A percentile compares a stretch with the other conserved stretches of the same genome.
phyloP scores from a whole-genome alignment of 345 rosid species.

The Linum tenue region DNA sequence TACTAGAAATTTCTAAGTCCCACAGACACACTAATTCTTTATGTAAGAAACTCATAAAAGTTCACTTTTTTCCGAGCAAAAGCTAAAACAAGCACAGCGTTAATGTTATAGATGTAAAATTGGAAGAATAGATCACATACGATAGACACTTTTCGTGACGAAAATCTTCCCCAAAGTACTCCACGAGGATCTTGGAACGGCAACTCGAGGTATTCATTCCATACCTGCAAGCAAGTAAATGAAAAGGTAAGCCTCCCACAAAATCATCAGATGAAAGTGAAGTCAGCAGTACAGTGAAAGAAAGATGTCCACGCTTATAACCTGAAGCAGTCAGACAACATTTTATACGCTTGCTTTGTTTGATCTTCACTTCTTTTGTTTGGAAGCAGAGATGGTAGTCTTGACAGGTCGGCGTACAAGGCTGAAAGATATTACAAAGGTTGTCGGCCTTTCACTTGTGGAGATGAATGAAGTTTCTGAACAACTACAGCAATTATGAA shows the following conservation, averaged over 20 bases:
- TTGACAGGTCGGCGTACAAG: slow-evolving; percentile 61
- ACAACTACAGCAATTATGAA: neutral
- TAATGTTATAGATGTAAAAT: neutral
- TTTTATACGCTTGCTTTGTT: slow-evolving; percentile 55
- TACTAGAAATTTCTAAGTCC: neutral
- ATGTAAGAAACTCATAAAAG: too few species aligned
- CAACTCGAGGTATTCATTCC: slow-evolving; percentile 79
- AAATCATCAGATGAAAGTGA: neutral
- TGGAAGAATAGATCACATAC: slow-evolving; percentile 31
- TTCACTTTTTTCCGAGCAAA: too few species aligned
- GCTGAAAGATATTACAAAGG: slow-evolving; percentile 23
- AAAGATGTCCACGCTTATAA: slow-evolving; percentile 12
- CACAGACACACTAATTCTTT: too few species aligned
- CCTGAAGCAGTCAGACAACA: slow-evolving; percentile 82
- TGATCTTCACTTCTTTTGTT: slow-evolving; percentile 66
- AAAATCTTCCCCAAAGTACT: slow-evolving; percentile 79
- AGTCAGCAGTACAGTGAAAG: neutral
- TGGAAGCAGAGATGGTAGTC: slow-evolving; percentile 65
- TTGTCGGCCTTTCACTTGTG: neutral
- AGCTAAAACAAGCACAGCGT: too few species aligned
- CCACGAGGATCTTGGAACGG: slow-evolving; percentile 68
- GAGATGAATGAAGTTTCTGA: neutral
- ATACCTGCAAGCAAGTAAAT: slow-evolving; percentile 41
- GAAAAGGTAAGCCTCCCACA: neutral
- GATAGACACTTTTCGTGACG: slow-evolving; percentile 43